Percentiles rank a stretch among this genome's conserved stretches.
Evolutionary conservation across 352 stramenopile species (phyloP).

Genomic region (Pythium folliculosum): DNA sequence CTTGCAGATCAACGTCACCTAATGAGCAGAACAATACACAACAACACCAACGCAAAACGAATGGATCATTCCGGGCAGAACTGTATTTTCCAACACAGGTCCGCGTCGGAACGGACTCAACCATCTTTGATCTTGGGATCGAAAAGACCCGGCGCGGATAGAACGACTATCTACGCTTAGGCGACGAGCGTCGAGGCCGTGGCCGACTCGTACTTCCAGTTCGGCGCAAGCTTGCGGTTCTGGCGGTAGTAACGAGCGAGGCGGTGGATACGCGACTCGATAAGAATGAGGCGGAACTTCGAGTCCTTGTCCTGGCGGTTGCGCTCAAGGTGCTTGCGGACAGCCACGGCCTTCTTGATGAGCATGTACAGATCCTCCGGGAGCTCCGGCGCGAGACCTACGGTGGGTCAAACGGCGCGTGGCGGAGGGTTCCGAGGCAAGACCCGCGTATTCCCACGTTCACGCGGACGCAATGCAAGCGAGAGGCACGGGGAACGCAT

Average conservation of each 20-base stretch:
- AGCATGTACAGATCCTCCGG: constrained; percentile 99
- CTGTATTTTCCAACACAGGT: constrained; percentile 3
- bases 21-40: not conserved
- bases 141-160: constrained; percentile 14
- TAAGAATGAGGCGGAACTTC: constrained; percentile 99
- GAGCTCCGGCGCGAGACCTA: constrained; percentile 97
- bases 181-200: constrained; percentile 99
- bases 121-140: constrained; percentile 32
- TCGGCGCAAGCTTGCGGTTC: constrained; percentile 98
- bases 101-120: constrained; percentile 3
- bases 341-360: constrained; percentile 99
- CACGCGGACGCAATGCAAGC: constrained; percentile 45
- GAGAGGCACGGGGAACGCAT: constrained; percentile 15
- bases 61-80: constrained; percentile 14
- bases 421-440: constrained; percentile 16
- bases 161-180: constrained; percentile 72
- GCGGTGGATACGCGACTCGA: constrained; percentile 99
- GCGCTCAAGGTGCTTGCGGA: constrained; percentile 99
- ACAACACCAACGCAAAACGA: not conserved
- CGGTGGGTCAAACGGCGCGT: not conserved
- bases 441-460: constrained; percentile 86
- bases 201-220: constrained; percentile 99
- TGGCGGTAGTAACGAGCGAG: constrained; percentile 99
- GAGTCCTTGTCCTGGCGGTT: constrained; percentile 99
- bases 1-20: not conserved